These are phyloP conservation scores for Phytophthora chlamydospora DNA, from an alignment of 352 stramenopile species.

Conservation along the genomic window DNA sequence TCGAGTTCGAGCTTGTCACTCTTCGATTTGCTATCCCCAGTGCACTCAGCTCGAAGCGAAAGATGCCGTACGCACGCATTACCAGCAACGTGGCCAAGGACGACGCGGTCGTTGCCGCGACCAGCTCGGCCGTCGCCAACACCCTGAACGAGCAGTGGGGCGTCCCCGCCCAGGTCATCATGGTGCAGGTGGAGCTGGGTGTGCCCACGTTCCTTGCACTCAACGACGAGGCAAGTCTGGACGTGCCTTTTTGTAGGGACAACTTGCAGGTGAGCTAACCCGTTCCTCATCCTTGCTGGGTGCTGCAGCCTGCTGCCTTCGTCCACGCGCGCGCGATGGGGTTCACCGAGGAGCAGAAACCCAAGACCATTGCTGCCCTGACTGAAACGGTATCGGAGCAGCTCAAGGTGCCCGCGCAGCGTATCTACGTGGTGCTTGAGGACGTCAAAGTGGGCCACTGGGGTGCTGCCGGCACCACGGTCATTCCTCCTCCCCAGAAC, in stretches of 20 bases:
- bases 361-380: slow-evolving; percentile 31
- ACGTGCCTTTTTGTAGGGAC: neutral
- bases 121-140: slow-evolving; percentile 42
- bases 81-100: slow-evolving; percentile 47
- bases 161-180: slow-evolving; percentile 39
- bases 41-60: neutral
- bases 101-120: slow-evolving; percentile 36
- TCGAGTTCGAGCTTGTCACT: no score
- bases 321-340: slow-evolving; percentile 44
- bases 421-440: no score
- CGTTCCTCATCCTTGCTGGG: neutral
- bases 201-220: slow-evolving; percentile 37
- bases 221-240: slow-evolving; percentile 29
- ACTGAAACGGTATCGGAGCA: slow-evolving; percentile 19
- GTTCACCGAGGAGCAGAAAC: slow-evolving; percentile 40
- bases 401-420: slow-evolving; percentile 27
- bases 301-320: slow-evolving; percentile 43
- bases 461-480: slow-evolving; percentile 5
- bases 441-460: no score
- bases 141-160: slow-evolving; percentile 43
- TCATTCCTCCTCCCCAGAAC: no score
- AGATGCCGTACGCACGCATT: slow-evolving; percentile 55
- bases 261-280: no score
- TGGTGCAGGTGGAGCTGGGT: slow-evolving; percentile 52
- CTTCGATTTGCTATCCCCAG: neutral